These are phyloP conservation scores for Pseudozyma pruni DNA, from an alignment of 1,284 basidiomycete genomes.

Conservation along the genomic window DNA sequence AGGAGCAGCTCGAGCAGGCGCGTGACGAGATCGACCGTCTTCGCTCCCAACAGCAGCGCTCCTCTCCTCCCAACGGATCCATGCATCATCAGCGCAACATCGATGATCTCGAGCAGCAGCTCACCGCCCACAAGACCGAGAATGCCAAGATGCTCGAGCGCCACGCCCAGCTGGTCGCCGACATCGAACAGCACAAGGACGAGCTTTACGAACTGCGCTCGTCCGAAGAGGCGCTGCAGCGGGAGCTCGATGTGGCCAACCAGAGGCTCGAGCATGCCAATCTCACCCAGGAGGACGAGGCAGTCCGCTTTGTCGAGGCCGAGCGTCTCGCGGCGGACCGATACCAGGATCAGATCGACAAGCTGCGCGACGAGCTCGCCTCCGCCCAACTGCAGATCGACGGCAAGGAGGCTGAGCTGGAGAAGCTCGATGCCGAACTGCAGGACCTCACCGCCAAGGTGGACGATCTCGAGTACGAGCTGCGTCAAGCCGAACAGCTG, in stretches of 20 bases:
- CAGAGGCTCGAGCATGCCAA: constrained; percentile 52
- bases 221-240: constrained; percentile 42
- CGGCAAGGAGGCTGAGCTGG: constrained; percentile 57
- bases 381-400: constrained; percentile 60
- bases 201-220: constrained; percentile 51
- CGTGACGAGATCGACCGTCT: constrained; percentile 40
- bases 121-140: constrained; percentile 46
- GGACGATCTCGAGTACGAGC: constrained; percentile 57
- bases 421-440: constrained; percentile 55
- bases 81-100: constrained; percentile 41
- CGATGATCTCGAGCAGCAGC: constrained; percentile 48
- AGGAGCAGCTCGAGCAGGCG: constrained; percentile 46
- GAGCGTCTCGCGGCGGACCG: constrained; percentile 43
- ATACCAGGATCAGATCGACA: constrained; percentile 50
- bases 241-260: constrained; percentile 52
- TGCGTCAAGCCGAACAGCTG: constrained; percentile 43
- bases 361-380: constrained; percentile 58
- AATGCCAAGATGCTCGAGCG: constrained; percentile 52
- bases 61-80: constrained; percentile 22
- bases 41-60: constrained; percentile 20
- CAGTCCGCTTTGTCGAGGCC: constrained; percentile 34
- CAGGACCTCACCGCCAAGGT: constrained; percentile 47
- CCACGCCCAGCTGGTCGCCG: constrained; percentile 48
- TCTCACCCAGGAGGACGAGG: constrained; percentile 51
- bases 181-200: constrained; percentile 53